Evolutionary conservation across 1,139 yeast species (phyloP).

Genomic region (Suhomyces terraborum): DNA sequence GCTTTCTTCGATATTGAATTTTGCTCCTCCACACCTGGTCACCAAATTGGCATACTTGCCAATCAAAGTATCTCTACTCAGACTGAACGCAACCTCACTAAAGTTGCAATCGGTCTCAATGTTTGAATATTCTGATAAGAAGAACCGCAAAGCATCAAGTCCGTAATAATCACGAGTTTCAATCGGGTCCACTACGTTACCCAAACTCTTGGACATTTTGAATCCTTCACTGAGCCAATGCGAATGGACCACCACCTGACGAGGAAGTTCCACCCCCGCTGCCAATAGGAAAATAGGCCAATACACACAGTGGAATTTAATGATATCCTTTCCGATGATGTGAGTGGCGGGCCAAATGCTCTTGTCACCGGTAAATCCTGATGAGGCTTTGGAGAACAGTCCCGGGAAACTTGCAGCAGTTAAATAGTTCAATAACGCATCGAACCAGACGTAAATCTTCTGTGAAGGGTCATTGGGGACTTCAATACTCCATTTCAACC

Average conservation of each 20-base stretch:
- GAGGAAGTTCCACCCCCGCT: slow-evolving; percentile 69
- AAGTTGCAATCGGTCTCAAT: slow-evolving; percentile 80
- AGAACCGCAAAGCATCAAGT: slow-evolving; percentile 73
- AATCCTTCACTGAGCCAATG: slow-evolving; percentile 92
- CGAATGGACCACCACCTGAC: slow-evolving; percentile 81
- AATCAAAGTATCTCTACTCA: slow-evolving; percentile 65
- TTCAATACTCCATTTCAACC: slow-evolving; percentile 87
- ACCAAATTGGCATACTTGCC: slow-evolving; percentile 84
- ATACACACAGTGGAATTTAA: slow-evolving; percentile 83
- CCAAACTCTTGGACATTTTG: slow-evolving; percentile 91
- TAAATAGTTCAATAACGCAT: slow-evolving; percentile 83
- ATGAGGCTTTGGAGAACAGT: slow-evolving; percentile 15
- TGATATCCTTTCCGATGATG: slow-evolving; percentile 88
- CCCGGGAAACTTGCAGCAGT: slow-evolving; percentile 71
- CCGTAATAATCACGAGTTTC: slow-evolving; percentile 63
- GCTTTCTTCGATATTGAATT: slow-evolving; percentile 61
- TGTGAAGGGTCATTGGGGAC: slow-evolving; percentile 83
- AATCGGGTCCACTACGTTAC: slow-evolving; percentile 94
- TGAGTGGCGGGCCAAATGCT: slow-evolving; percentile 68
- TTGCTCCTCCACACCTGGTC: slow-evolving; percentile 70
- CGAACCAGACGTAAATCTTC: slow-evolving; percentile 94
- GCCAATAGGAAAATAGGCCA: slow-evolving; percentile 96
- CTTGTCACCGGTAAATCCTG: slow-evolving; percentile 4
- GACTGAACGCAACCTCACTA: slow-evolving; percentile 56
- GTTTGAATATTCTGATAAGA: slow-evolving; percentile 73